These are phyloP conservation scores for Ilex paraguariensis DNA, from an alignment of 305 asterid species.

Conservation along the genomic window DNA sequence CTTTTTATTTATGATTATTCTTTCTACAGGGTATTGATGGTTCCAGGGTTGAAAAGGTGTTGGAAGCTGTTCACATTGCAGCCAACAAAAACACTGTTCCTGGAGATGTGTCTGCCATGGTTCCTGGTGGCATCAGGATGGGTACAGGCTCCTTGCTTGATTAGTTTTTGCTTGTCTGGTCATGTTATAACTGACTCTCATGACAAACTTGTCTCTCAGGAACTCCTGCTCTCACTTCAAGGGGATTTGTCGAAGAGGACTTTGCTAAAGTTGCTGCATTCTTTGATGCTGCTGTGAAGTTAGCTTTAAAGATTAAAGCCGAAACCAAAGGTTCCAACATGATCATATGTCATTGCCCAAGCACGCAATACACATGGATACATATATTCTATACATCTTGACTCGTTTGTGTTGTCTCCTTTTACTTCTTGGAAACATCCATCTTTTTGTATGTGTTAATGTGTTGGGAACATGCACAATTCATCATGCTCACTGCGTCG, in stretches of 20 bases:
- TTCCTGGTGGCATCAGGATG: constrained; percentile 96
- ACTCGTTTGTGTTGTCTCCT: too few relatives aligned
- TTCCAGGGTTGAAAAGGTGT: constrained; percentile 81
- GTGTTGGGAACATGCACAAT: too few relatives aligned
- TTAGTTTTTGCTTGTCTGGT: neutral
- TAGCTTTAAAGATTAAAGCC: constrained; percentile 61
- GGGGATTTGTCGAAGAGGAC: constrained; percentile 88
- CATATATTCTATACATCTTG: too few relatives aligned
- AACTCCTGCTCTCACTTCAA: constrained; percentile 89
- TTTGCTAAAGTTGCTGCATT: constrained; percentile 77
- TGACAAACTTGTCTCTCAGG: constrained; percentile 32
- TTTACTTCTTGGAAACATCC: too few relatives aligned
- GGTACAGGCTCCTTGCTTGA: constrained; percentile 31
- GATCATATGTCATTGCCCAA: neutral
- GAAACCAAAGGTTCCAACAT: constrained; percentile 44
- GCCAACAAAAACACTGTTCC: constrained; percentile 94
- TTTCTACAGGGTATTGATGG: constrained; percentile 70
- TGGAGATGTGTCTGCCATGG: constrained; percentile 96
- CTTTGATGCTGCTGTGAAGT: constrained; percentile 69
- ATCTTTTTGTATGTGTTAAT: too few relatives aligned
- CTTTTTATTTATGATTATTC: neutral
- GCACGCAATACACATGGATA: too few relatives aligned
- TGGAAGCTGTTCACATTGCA: constrained; percentile 87
- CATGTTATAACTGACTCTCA: too few relatives aligned
- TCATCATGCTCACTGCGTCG: too few relatives aligned